Percentiles rank a stretch among this genome's conserved stretches.
These are phyloP conservation scores for Kockiozyma suomiensis DNA, from an alignment of 805 yeast genomes.

Conservation along the genomic window DNA sequence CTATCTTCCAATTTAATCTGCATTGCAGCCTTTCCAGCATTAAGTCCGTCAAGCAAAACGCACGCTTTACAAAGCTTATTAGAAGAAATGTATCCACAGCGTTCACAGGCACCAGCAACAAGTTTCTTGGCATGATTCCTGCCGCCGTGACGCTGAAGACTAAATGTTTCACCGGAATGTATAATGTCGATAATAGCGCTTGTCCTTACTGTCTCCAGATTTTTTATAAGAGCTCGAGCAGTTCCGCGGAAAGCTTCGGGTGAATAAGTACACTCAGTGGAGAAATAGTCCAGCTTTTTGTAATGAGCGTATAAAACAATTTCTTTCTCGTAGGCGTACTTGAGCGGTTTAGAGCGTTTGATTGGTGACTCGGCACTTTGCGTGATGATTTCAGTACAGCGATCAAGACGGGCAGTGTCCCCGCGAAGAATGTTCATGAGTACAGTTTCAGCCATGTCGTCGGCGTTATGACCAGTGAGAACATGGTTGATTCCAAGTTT, in stretches of 20 bases:
- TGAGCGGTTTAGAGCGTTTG: slow-evolving; percentile 92
- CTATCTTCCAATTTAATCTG: slow-evolving; percentile 2
- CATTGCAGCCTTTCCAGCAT: slow-evolving; percentile 49
- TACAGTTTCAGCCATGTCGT: slow-evolving; percentile 98
- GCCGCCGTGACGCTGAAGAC: slow-evolving; percentile 43
- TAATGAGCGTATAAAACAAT: slow-evolving; percentile 97
- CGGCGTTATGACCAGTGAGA: slow-evolving; percentile 98
- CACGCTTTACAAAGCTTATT: slow-evolving; percentile 94
- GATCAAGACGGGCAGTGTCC: slow-evolving; percentile 90
- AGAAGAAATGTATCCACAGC: slow-evolving; percentile 89
- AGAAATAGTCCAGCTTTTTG: slow-evolving; percentile 90
- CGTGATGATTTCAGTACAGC: slow-evolving; percentile 84
- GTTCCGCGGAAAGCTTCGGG: slow-evolving; percentile 99
- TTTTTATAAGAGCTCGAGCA: slow-evolving; percentile 88
- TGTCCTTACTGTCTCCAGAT: slow-evolving; percentile 86
- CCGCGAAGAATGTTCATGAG: slow-evolving; percentile 93
- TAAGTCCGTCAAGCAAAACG: slow-evolving; percentile 79
- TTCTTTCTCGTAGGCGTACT: slow-evolving; percentile 94
- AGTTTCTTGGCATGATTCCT: slow-evolving; percentile 22
- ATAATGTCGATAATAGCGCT: slow-evolving; percentile 93
- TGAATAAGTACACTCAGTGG: slow-evolving; percentile 97
- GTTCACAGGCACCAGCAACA: slow-evolving; percentile 60
- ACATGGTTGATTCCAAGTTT: slow-evolving; percentile 83
- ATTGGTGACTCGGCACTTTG: slow-evolving; percentile 78
- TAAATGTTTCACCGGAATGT: slow-evolving; percentile 87